Evolutionary conservation across 768 basidiomycete species (phyloP), one percentile per base, ranked within the genome.

Genomic region (Auricularia sp.): DNA sequence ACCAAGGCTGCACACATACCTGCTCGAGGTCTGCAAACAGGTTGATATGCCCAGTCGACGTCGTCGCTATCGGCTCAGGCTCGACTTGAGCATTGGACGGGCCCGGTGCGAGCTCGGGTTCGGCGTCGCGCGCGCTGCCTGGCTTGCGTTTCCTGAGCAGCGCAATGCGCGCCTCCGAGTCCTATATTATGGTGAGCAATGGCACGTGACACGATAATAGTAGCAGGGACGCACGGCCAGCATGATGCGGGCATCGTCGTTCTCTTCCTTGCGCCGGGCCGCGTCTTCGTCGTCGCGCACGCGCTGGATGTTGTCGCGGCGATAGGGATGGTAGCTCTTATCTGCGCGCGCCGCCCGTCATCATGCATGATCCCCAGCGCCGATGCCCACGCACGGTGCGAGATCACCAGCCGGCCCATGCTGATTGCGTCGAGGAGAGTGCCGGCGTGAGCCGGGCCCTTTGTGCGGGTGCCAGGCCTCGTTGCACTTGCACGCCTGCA

Each of bases 381-480:
- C 14, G 47, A 51, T 59, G 56, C 29, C 29, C 11, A 35, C 56
- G 56, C 24, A 59, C 56, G 91, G 73, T 93, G 91, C 13, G 91
- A 91, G 73, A 93, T 92, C 72, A 92, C 92, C 29, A 93, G 81
- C 71, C 90, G 90, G 34, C 89, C 90, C 90, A 92, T 92, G 58
- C 75, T 54, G 36, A 13, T n/a, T n/a, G 35, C 18, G 10, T 47
- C 56, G 67, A 35, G 56, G 14, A 35, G 24, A 24, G 21, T 18
- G 47, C 14, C 47, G 21, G 21, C 18, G 14, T 6, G 6, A 6
- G 47, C 21, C 47, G 18, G 47, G 47, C 16, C 21, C 47, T 18
- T 51, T 51, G 18, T 21, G 47, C 47, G 16, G 21, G 47, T 21
- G 11, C 6, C 47, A 18, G 21, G 18, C 18, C 18, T 21, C 47